A percentile compares a stretch with the other conserved stretches of the same genome.
Conservation (phyloP, 2,329 filamentous ascomycete genomes). For the Aspergillus ruber region DNA sequence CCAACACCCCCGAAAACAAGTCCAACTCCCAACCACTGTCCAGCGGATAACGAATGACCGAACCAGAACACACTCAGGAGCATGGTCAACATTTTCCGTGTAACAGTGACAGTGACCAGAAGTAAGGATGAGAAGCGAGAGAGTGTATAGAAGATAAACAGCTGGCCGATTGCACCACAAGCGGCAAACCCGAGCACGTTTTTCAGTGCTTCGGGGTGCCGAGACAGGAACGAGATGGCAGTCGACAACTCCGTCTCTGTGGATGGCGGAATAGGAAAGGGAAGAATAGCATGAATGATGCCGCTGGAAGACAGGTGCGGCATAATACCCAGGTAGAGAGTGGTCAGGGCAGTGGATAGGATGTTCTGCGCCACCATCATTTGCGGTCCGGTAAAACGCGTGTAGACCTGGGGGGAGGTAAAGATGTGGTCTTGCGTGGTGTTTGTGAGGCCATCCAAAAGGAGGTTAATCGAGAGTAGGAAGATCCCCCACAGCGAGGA, state of each 20-base stretch:
- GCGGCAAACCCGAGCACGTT: slow-evolving; percentile 85
- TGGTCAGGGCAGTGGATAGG: slow-evolving; percentile 72
- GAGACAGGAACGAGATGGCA: slow-evolving; percentile 73
- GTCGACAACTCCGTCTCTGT: slow-evolving; percentile 68
- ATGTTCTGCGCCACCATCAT: slow-evolving; percentile 99
- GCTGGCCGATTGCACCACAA: slow-evolving; percentile 86
- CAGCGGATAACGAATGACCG: slow-evolving; percentile 75
- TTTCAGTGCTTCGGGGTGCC: slow-evolving; percentile 74
- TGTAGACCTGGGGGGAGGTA: slow-evolving; percentile 54
- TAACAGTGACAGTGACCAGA: slow-evolving; percentile 93
- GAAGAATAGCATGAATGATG: slow-evolving; percentile 59
- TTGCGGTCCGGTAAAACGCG: slow-evolving; percentile 80
- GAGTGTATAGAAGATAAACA: slow-evolving; percentile 96
- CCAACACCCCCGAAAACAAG: slow-evolving; percentile 95
- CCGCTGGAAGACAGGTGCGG: slow-evolving; percentile 70
- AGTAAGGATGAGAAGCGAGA: slow-evolving; percentile 86
- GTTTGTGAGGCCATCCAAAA: slow-evolving; percentile 95
- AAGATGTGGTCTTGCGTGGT: slow-evolving; percentile 96
- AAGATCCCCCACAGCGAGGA: slow-evolving; percentile 66
- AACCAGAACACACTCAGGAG: slow-evolving; percentile 92
- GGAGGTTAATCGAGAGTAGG: slow-evolving; percentile 77
- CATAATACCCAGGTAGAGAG: slow-evolving; percentile 66
- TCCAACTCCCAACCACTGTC: slow-evolving; percentile 89
- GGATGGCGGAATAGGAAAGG: slow-evolving; percentile 51
- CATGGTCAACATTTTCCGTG: slow-evolving; percentile 99